Conservation (phyloP, 176 grass and related monocot genomes). For the Dactylis glomerata region DNA sequence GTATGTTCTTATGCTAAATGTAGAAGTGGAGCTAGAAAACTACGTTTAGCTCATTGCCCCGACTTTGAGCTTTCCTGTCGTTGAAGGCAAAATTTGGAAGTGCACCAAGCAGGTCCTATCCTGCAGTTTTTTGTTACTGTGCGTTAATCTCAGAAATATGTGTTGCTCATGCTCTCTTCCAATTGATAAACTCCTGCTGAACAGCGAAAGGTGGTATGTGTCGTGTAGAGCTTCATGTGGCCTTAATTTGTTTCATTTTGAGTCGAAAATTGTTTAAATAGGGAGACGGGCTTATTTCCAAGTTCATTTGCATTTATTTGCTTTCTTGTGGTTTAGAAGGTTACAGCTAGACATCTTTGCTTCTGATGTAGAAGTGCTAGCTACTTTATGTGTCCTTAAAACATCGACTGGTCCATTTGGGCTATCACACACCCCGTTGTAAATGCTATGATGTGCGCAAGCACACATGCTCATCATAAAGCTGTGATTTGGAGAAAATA, state of each 20-base stretch:
- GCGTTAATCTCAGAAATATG: not conserved
- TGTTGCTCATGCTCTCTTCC: not conserved
- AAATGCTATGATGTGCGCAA: not conserved
- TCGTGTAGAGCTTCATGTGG: not conserved
- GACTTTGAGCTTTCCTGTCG: not conserved
- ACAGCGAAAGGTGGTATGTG: not conserved
- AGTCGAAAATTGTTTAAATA: not conserved
- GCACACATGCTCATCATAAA: not conserved
- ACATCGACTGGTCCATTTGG: not conserved
- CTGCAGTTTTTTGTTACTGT: not conserved
- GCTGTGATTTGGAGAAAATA: not conserved
- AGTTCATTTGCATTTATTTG: slow-evolving; percentile 15
- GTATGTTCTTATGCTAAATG: not conserved
- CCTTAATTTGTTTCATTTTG: slow-evolving; percentile 1
- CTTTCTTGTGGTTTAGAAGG: slow-evolving; percentile 17
- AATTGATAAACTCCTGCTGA: not conserved
- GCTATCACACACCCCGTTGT: not conserved
- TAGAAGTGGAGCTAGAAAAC: not conserved
- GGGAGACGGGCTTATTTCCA: not conserved
- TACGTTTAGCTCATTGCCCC: not conserved
- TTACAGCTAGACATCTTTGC: slow-evolving; percentile 30
- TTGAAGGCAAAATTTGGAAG: not conserved
- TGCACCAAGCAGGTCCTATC: not conserved
- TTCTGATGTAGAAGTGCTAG: slow-evolving; percentile 17
- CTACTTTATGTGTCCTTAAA: not conserved